A percentile compares a stretch with the other conserved stretches of the same genome.
Conservation (phyloP, 2,329 filamentous ascomycete genomes). For the Penicillium palitans region DNA sequence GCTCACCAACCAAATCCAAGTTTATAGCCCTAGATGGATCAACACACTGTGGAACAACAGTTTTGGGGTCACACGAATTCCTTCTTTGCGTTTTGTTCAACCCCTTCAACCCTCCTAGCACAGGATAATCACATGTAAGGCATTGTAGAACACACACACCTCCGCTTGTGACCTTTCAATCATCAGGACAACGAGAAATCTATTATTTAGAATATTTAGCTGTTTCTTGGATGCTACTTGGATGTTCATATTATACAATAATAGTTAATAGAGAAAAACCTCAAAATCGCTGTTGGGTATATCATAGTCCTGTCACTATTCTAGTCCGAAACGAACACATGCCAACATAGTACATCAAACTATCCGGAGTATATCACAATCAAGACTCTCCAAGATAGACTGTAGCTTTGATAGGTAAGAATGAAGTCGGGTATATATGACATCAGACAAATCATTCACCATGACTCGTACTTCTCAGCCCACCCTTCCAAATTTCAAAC, state of each 20-base stretch:
- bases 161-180: not conserved
- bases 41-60: not conserved
- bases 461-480: constrained; percentile 38
- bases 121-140: not conserved
- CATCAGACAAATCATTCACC: constrained; percentile 1
- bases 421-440: not conserved
- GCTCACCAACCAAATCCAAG: not conserved
- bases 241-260: not conserved
- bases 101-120: no score
- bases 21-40: not conserved
- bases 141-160: not conserved
- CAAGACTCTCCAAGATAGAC: not conserved
- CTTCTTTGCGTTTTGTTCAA: not conserved
- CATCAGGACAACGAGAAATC: not conserved
- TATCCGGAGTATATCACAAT: not conserved
- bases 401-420: not conserved
- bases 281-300: not conserved
- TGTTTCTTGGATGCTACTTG: not conserved
- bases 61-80: not conserved
- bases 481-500: constrained; percentile 73
- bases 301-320: not conserved
- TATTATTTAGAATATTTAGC: not conserved
- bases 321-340: not conserved
- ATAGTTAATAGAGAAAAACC: not conserved
- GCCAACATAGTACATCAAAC: not conserved